phyloP scores from a whole-genome alignment of 805 yeast genomes.

The Pichia californica region DNA sequence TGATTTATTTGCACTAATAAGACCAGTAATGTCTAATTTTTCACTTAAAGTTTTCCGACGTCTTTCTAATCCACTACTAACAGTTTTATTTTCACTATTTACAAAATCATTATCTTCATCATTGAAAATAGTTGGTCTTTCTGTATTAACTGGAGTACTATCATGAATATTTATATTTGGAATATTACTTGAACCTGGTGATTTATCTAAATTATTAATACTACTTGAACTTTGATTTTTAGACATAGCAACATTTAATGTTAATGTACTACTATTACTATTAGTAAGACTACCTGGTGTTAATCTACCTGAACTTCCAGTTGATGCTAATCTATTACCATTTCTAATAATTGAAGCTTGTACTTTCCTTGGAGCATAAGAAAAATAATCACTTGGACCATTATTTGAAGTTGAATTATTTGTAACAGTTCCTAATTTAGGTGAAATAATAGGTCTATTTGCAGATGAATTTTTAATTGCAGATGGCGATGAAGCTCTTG shows the following conservation, averaged over 20 bases:
- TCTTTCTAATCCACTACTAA: slow-evolving; percentile 4
- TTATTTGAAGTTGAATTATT: slow-evolving; percentile 3
- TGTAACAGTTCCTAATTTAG: slow-evolving; percentile 1
- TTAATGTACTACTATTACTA: neutral
- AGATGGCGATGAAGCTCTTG: slow-evolving; percentile 12
- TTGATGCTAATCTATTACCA: slow-evolving; percentile 11
- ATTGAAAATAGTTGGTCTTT: neutral
- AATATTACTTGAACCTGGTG: no score
- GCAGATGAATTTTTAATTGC: neutral
- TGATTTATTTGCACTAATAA: neutral
- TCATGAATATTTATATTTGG: slow-evolving; percentile 8
- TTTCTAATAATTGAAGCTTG: slow-evolving; percentile 12
- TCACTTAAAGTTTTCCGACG: slow-evolving; percentile 14
- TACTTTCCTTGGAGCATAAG: slow-evolving; percentile 12
- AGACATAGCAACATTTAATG: neutral
- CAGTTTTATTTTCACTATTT: neutral
- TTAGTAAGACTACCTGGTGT: slow-evolving; percentile 3
- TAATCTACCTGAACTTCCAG: slow-evolving; percentile 1
- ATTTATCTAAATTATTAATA: no score
- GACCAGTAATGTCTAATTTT: slow-evolving; percentile 6
- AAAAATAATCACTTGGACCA: slow-evolving; percentile 12
- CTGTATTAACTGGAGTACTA: slow-evolving; percentile 27
- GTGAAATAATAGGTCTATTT: slow-evolving; percentile 2
- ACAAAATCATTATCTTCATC: neutral
- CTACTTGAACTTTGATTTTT: neutral